A percentile compares a stretch with the other conserved stretches of the same genome.
These are phyloP conservation scores for Beta macrorhiza DNA, from an alignment of 179 eudicot genomes.

Conservation along the genomic window DNA sequence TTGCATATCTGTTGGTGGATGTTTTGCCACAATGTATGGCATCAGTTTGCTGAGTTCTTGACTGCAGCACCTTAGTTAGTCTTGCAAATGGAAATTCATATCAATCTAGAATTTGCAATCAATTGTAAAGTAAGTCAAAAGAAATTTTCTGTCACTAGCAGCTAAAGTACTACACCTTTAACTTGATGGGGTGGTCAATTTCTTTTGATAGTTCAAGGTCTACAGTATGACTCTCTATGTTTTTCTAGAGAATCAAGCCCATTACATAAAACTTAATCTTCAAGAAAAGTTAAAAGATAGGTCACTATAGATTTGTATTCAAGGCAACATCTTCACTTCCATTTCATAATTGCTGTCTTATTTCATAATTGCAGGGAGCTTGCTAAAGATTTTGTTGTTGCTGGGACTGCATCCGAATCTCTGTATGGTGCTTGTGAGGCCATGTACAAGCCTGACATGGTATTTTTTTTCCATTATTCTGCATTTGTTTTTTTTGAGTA, in stretches of 20 bases:
- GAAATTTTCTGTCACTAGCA: background rate
- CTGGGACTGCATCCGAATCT: slow-evolving; percentile 93
- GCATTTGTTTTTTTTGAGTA: background rate
- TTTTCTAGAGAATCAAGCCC: background rate
- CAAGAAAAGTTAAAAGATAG: slow-evolving; percentile 4
- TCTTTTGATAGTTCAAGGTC: background rate
- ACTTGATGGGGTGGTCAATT: background rate
- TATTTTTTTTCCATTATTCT: slow-evolving; percentile 23
- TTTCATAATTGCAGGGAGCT: slow-evolving; percentile 64
- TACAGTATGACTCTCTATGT: background rate
- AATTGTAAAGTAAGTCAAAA: background rate
- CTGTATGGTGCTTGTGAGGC: slow-evolving; percentile 98
- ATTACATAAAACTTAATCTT: background rate
- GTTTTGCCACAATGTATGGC: background rate
- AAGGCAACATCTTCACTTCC: background rate
- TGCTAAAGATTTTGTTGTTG: slow-evolving; percentile 96
- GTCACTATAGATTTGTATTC: background rate
- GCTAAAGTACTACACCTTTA: background rate
- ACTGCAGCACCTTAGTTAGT: background rate
- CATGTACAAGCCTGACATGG: slow-evolving; percentile 97
- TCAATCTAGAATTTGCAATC: background rate
- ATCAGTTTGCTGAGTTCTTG: background rate
- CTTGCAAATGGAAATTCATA: background rate
- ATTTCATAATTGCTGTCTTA: background rate
- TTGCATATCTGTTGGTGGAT: background rate